Percentiles rank a stretch among this genome's conserved stretches.
Conservation (phyloP, 23 red algal genomes). For the Agarophyton chilense region DNA sequence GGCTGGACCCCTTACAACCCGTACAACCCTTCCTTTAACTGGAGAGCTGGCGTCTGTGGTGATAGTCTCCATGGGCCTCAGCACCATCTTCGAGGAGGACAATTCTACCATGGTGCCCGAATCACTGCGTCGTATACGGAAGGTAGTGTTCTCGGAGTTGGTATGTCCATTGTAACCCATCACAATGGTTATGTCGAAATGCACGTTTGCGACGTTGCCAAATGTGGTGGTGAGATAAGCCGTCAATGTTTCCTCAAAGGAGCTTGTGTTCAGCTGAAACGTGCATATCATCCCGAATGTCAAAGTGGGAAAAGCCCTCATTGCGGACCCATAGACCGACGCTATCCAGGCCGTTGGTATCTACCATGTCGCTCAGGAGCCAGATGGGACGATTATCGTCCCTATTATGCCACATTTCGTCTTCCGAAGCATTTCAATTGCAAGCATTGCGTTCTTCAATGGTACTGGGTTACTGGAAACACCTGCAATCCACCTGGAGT, state of each 20-base stretch:
- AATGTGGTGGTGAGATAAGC: slow-evolving; percentile 59
- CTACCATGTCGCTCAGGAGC: slow-evolving; percentile 13
- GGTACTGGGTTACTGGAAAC: slow-evolving; percentile 51
- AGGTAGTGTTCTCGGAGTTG: slow-evolving; percentile 17
- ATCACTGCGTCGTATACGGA: slow-evolving; percentile 22
- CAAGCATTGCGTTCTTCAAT: slow-evolving; percentile 65
- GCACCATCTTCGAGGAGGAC: slow-evolving; percentile 52
- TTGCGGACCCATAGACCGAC: slow-evolving; percentile 50
- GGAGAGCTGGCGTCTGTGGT: slow-evolving; percentile 72
- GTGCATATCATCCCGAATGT: slow-evolving; percentile 42
- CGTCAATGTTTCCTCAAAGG: slow-evolving; percentile 46
- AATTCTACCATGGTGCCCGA: slow-evolving; percentile 33
- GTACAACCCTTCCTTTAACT: slow-evolving; percentile 14
- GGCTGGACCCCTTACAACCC: slow-evolving; percentile 66
- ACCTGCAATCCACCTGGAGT: slow-evolving; percentile 67
- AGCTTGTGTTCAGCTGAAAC: slow-evolving; percentile 37
- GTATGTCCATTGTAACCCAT: slow-evolving; percentile 43
- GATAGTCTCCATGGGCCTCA: slow-evolving; percentile 16
- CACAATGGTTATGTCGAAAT: slow-evolving; percentile 62
- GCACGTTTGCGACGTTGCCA: slow-evolving; percentile 63
- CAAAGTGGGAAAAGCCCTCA: slow-evolving; percentile 10
- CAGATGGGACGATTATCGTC: background rate
- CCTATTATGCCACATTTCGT: slow-evolving; percentile 6
- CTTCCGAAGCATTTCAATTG: slow-evolving; percentile 35
- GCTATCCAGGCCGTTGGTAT: slow-evolving; percentile 60